These are phyloP conservation scores for Crithidia mellificae DNA, from an alignment of 208 protist genomes.

Conservation along the genomic window DNA sequence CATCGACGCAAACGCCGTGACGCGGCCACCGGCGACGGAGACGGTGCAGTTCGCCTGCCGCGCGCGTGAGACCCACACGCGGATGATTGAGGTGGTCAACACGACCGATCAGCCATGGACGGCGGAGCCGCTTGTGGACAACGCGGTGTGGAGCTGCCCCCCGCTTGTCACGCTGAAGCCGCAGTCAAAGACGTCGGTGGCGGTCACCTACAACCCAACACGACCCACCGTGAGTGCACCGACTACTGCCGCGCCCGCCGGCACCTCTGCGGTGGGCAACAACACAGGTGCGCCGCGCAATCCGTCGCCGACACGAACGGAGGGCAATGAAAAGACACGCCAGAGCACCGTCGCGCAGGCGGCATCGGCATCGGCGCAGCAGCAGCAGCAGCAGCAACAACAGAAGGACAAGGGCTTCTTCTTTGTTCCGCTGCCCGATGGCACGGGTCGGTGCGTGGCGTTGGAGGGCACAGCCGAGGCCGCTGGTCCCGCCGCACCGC, in stretches of 20 bases:
- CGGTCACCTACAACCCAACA: slow-evolving; percentile 90
- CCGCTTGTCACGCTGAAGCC: slow-evolving; percentile 78
- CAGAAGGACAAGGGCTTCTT: slow-evolving; percentile 76
- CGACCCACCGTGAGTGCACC: slow-evolving; percentile 61
- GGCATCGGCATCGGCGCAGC: no score
- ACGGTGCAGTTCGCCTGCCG: slow-evolving; percentile 79
- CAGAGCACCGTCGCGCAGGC: neutral
- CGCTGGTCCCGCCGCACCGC: slow-evolving; percentile 46
- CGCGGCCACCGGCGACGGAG: slow-evolving; percentile 64
- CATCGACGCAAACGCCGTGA: slow-evolving; percentile 84
- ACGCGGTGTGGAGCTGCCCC: slow-evolving; percentile 71
- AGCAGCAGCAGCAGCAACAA: no score
- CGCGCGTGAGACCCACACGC: slow-evolving; percentile 68
- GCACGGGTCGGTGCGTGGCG: slow-evolving; percentile 77
- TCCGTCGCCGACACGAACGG: neutral
- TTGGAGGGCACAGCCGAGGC: slow-evolving; percentile 74
- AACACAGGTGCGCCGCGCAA: neutral
- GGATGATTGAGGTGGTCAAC: slow-evolving; percentile 88
- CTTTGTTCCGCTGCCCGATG: slow-evolving; percentile 94
- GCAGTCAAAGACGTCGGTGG: slow-evolving; percentile 51
- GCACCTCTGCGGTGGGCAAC: neutral
- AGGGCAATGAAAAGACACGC: neutral
- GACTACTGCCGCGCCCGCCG: neutral
- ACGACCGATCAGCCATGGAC: slow-evolving; percentile 69
- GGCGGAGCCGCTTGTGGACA: slow-evolving; percentile 87